These are phyloP conservation scores for Canavalia ensiformis DNA, from an alignment of 306 rosid genomes.

Conservation along the genomic window DNA sequence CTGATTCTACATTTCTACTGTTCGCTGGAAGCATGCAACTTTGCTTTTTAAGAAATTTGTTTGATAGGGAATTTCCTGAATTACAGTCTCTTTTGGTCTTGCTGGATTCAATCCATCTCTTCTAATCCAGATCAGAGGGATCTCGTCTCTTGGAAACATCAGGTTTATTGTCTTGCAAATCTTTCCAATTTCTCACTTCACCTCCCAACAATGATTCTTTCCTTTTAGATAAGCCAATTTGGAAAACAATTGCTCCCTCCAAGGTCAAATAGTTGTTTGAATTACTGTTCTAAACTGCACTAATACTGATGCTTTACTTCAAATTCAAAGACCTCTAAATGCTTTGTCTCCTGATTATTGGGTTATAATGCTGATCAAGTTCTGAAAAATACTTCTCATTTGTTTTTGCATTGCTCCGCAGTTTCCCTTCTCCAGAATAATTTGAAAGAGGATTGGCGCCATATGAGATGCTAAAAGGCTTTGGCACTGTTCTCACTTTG, in stretches of 20 bases:
- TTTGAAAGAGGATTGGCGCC: not conserved
- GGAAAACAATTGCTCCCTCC: not conserved
- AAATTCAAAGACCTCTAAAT: not conserved
- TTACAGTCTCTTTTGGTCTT: not conserved
- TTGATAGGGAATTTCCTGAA: not conserved
- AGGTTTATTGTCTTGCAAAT: not conserved
- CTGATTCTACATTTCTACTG: not conserved
- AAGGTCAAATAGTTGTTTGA: not conserved
- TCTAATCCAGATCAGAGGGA: not conserved
- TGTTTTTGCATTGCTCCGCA: not conserved
- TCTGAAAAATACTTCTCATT: not conserved
- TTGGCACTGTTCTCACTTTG: not conserved
- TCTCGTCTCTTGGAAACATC: not conserved
- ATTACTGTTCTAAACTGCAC: not conserved
- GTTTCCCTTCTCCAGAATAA: not conserved
- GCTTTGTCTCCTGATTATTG: not conserved
- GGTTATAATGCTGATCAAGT: not conserved
- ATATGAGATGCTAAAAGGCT: not conserved
- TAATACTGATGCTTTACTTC: not conserved
- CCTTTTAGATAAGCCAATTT: not conserved
- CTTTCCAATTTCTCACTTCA: not conserved
- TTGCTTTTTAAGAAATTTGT: not conserved
- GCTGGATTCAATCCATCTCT: not conserved
- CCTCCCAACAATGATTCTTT: not conserved
- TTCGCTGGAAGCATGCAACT: not conserved